A percentile compares a stretch with the other conserved stretches of the same genome.
Conservation (phyloP, 768 basidiomycete genomes). For the Clavaria fumosa region DNA sequence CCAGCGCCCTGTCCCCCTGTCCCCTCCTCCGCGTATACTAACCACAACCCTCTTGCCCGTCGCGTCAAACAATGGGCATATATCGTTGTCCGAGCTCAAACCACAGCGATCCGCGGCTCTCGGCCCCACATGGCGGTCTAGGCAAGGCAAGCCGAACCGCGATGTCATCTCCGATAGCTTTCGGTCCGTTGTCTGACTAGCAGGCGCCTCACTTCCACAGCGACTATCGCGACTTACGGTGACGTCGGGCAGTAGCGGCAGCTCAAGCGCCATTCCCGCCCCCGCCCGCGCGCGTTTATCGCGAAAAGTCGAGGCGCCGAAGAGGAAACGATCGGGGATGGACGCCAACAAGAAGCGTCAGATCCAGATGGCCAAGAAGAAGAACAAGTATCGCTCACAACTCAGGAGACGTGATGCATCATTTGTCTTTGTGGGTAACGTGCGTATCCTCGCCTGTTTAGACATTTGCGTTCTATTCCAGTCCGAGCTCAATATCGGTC, state of each 20-base stretch:
- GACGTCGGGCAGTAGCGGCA: background rate
- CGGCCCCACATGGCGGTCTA: too few species aligned
- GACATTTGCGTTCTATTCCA: background rate
- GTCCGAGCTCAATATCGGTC: too few species aligned
- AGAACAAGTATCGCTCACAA: background rate
- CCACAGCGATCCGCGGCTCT: too few species aligned
- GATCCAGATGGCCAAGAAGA: conserved; percentile 8
- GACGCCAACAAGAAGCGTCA: background rate
- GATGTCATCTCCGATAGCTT: too few species aligned
- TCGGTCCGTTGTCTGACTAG: too few species aligned
- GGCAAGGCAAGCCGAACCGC: too few species aligned
- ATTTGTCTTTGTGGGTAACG: conserved; percentile 48
- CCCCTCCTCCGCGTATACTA: too few species aligned
- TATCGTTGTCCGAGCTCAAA: too few species aligned
- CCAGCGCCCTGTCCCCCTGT: too few species aligned
- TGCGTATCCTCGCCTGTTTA: conserved; percentile 18
- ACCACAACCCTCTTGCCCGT: too few species aligned
- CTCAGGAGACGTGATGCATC: conserved; percentile 8
- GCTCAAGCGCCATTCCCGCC: background rate
- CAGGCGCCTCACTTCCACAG: too few species aligned
- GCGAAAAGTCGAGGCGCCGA: background rate
- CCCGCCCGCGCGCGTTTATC: background rate
- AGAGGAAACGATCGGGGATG: background rate
- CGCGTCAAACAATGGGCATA: too few species aligned
- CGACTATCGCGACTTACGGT: background rate